phyloP scores from a whole-genome alignment of 305 asterid species.

The Fraxinus latifolia region DNA sequence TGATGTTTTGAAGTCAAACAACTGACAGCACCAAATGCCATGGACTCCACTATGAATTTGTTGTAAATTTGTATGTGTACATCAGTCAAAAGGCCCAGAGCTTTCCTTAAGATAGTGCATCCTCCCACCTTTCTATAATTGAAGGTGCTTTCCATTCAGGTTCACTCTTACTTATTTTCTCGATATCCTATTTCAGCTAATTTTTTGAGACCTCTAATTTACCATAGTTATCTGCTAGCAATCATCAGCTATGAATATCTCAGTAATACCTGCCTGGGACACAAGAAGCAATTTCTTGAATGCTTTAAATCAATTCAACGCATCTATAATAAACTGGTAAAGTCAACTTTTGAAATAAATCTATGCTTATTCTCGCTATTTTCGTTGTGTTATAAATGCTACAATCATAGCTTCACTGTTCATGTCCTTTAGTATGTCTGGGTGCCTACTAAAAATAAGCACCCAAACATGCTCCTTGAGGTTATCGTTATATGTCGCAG shows the following conservation, averaged over 20 bases:
- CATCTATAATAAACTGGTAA: not conserved
- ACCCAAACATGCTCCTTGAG: not conserved
- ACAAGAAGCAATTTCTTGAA: not conserved
- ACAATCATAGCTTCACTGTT: slow-evolving; percentile 5
- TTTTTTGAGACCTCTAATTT: not conserved
- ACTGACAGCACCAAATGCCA: not conserved
- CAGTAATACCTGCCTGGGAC: not conserved
- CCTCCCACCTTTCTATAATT: not conserved
- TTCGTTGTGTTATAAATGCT: not conserved
- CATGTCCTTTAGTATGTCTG: not conserved
- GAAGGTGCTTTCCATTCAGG: not conserved
- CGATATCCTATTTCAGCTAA: not conserved
- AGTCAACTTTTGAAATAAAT: slow-evolving; percentile 14
- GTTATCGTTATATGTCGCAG: not conserved
- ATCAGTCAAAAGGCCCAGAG: not conserved
- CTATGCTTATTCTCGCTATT: not conserved
- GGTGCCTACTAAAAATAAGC: not conserved
- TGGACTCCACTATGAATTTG: not conserved
- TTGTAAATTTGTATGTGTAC: not conserved
- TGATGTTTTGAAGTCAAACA: not conserved
- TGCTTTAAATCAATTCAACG: not conserved
- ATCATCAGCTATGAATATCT: not conserved
- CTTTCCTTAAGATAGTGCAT: not conserved
- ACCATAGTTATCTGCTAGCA: not conserved
- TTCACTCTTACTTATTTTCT: not conserved